Evolutionary conservation across 495 filamentous ascomycete genomes (phyloP).

Genomic region (Aspergillus steynii): DNA sequence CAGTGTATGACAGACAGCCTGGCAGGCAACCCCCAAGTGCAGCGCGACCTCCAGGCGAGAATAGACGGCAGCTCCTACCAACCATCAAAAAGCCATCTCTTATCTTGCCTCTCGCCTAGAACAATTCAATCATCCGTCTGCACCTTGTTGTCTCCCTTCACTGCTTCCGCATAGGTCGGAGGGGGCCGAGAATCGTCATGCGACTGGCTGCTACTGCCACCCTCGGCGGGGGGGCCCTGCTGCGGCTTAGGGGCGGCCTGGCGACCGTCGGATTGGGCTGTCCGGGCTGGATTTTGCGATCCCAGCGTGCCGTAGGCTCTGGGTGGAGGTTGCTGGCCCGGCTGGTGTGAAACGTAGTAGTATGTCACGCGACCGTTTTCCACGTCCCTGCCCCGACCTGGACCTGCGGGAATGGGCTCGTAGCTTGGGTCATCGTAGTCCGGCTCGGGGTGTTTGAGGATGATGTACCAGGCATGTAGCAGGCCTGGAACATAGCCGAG

Average conservation of each 20-base stretch:
- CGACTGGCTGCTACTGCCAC: slow-evolving; percentile 35
- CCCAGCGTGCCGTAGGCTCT: slow-evolving; percentile 42
- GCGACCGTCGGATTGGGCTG: slow-evolving; percentile 18
- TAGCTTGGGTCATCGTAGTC: slow-evolving; percentile 59
- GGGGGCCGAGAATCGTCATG: slow-evolving; percentile 48
- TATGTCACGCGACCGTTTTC: slow-evolving; percentile 61
- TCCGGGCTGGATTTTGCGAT: slow-evolving; percentile 28
- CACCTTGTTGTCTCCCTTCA: slow-evolving; percentile 85
- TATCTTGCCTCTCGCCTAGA: background rate
- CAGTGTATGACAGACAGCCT: background rate
- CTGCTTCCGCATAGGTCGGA: slow-evolving; percentile 82
- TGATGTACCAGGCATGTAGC: slow-evolving; percentile 97
- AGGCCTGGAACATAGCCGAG: slow-evolving; percentile 92
- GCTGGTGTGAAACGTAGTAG: slow-evolving; percentile 63
- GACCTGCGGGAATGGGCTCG: slow-evolving; percentile 50
- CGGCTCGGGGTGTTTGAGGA: slow-evolving; percentile 80
- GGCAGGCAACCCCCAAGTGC: too few relatives aligned
- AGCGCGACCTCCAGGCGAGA: background rate
- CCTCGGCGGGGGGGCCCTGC: slow-evolving; percentile 19
- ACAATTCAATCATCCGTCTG: slow-evolving; percentile 59
- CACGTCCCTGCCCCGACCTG: slow-evolving; percentile 45
- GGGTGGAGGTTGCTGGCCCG: slow-evolving; percentile 39
- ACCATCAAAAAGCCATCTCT: background rate
- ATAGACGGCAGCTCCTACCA: background rate
- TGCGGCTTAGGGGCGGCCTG: slow-evolving; percentile 26